These are phyloP conservation scores for Aspergillus egyptiacus DNA, from an alignment of 495 filamentous ascomycete species.

Conservation along the genomic window DNA sequence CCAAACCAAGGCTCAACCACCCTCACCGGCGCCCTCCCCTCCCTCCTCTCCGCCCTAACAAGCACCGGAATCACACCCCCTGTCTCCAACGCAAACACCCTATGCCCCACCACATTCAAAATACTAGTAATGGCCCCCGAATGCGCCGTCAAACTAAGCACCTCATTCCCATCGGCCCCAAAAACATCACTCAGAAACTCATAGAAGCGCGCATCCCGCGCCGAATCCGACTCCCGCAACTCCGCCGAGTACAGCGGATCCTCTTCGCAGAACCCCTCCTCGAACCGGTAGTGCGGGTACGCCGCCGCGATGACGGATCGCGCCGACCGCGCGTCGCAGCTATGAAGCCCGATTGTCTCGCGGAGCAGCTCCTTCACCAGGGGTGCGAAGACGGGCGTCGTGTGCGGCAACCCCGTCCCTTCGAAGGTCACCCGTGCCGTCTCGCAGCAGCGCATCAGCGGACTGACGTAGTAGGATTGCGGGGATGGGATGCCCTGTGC, in stretches of 20 bases:
- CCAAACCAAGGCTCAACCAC: slow-evolving; percentile 30
- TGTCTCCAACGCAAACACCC: slow-evolving; percentile 57
- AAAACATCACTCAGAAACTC: slow-evolving; percentile 62
- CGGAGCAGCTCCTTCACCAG: slow-evolving; percentile 68
- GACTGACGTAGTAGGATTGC: slow-evolving; percentile 65
- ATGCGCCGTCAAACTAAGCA: slow-evolving; percentile 67
- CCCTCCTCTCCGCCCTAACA: slow-evolving; percentile 47
- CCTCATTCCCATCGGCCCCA: slow-evolving; percentile 49
- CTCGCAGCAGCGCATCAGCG: slow-evolving; percentile 62
- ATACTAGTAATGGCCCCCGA: slow-evolving; percentile 60
- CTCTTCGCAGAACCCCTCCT: slow-evolving; percentile 55
- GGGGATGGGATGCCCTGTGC: slow-evolving; percentile 54
- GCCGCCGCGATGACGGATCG: slow-evolving; percentile 50
- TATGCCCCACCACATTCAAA: slow-evolving; percentile 57
- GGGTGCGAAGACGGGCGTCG: slow-evolving; percentile 49
- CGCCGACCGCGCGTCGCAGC: slow-evolving; percentile 67
- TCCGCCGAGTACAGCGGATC: slow-evolving; percentile 55
- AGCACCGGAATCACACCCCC: slow-evolving; percentile 68
- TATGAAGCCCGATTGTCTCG: slow-evolving; percentile 71
- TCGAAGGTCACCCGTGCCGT: slow-evolving; percentile 61
- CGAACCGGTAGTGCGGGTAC: slow-evolving; percentile 59
- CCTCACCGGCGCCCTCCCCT: slow-evolving; percentile 25
- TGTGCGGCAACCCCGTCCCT: slow-evolving; percentile 44
- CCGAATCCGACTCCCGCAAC: slow-evolving; percentile 49
- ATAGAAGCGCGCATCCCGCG: slow-evolving; percentile 50